Evolutionary conservation across 305 asterid species (phyloP).

Genomic region (Fraxinus sp.): DNA sequence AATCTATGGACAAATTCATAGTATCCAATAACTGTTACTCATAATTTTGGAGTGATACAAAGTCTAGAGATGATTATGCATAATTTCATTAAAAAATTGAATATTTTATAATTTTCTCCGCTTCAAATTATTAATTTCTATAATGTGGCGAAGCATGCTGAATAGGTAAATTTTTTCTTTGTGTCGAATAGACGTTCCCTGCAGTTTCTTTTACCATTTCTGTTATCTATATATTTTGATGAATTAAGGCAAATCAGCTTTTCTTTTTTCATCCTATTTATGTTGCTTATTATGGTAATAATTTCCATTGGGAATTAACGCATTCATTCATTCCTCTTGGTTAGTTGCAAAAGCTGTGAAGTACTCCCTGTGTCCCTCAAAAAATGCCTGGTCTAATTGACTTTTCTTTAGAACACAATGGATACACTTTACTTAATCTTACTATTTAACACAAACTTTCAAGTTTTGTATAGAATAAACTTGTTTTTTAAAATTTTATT

Average conservation of each 20-base stretch:
- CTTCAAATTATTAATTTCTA: slow-evolving; percentile 15
- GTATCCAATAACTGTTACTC: not conserved
- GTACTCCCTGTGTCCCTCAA: not conserved
- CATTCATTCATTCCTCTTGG: slow-evolving; percentile 6
- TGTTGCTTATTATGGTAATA: not conserved
- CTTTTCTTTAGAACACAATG: not conserved
- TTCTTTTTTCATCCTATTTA: not conserved
- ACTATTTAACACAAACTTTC: not conserved
- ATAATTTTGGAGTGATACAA: not conserved
- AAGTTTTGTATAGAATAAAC: not conserved
- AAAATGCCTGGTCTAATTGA: not conserved
- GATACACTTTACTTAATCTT: not conserved
- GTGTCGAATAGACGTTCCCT: not conserved
- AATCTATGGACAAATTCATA: not conserved
- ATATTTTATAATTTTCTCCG: not conserved
- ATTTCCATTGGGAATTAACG: not conserved
- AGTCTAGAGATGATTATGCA: slow-evolving; percentile 6
- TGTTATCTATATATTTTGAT: not conserved
- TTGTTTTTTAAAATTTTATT: not conserved
- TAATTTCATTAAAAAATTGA: not conserved
- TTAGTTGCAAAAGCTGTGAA: slow-evolving; percentile 13
- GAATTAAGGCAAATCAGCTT: not conserved
- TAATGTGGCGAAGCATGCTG: slow-evolving; percentile 15
- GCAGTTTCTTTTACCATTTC: not conserved
- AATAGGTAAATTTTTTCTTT: not conserved